Evolutionary conservation across 2,329 filamentous ascomycete species (phyloP).

Genomic region (Exophiala sp.): DNA sequence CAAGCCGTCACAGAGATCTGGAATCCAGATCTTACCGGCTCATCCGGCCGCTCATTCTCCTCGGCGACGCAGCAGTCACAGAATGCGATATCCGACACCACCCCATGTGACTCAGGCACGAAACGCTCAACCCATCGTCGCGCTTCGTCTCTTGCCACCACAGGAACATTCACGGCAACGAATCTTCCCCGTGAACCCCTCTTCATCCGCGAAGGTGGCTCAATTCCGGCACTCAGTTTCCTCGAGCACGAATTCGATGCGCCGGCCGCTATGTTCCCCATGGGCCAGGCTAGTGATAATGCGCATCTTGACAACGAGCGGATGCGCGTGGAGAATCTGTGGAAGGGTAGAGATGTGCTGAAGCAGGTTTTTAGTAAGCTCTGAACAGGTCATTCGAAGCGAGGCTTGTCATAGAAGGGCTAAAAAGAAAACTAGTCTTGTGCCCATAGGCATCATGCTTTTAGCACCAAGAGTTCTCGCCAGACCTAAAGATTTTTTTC

Average conservation of each 20-base stretch:
- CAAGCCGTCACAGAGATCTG: slow-evolving; percentile 81
- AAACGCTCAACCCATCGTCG: slow-evolving; percentile 23
- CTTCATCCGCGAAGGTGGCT: slow-evolving; percentile 93
- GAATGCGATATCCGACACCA: slow-evolving; percentile 6
- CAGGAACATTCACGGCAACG: slow-evolving; percentile 23
- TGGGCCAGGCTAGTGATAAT: slow-evolving; percentile 88
- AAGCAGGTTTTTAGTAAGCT: slow-evolving; percentile 66
- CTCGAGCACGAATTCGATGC: slow-evolving; percentile 29
- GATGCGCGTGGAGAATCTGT: slow-evolving; percentile 79
- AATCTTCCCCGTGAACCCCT: slow-evolving; percentile 40
- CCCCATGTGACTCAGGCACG: slow-evolving; percentile 2
- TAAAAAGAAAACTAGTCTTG: background rate
- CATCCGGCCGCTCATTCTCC: slow-evolving; percentile 25
- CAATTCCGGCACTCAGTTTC: slow-evolving; percentile 90
- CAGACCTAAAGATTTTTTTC: background rate
- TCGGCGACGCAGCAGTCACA: slow-evolving; percentile 30
- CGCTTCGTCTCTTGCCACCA: slow-evolving; percentile 39
- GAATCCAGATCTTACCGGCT: slow-evolving; percentile 45
- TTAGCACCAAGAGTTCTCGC: too few relatives aligned
- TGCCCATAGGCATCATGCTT: background rate
- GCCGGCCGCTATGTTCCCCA: slow-evolving; percentile 59
- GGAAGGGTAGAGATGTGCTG: slow-evolving; percentile 91
- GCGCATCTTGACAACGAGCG: slow-evolving; percentile 95
- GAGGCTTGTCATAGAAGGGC: background rate
- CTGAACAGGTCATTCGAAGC: too few relatives aligned